phyloP scores from a whole-genome alignment of 139 green algal species.

The Asterochloris sp. region DNA sequence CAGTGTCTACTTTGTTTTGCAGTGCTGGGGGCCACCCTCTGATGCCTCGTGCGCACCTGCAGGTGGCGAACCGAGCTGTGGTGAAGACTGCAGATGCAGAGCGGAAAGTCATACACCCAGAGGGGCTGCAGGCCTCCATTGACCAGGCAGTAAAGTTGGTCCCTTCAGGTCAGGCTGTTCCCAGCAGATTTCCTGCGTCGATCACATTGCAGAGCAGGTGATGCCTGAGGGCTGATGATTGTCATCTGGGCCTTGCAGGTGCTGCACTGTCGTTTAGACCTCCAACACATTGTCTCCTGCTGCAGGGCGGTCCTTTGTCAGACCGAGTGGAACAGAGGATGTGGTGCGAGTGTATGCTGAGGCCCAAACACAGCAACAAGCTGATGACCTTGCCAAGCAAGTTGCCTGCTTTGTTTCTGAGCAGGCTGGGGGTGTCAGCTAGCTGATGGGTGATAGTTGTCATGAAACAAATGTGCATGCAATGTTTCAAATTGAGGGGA shows the following conservation, averaged over 20 bases:
- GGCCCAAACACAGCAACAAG: slow-evolving; percentile 60
- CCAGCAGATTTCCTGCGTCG: background rate
- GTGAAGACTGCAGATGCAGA: slow-evolving; percentile 72
- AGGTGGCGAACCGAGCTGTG: slow-evolving; percentile 66
- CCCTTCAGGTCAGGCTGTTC: slow-evolving; percentile 7
- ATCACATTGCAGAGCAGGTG: background rate
- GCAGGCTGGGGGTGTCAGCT: slow-evolving; percentile 41
- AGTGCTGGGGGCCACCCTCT: no score
- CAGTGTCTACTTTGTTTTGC: no score
- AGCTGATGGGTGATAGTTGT: no score
- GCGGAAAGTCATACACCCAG: slow-evolving; percentile 56
- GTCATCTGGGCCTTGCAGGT: background rate
- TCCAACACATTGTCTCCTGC: no score
- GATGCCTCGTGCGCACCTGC: slow-evolving; percentile 28
- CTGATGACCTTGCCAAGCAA: slow-evolving; percentile 67
- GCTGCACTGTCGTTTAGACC: background rate
- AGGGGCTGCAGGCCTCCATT: slow-evolving; percentile 68
- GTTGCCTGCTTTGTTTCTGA: slow-evolving; percentile 51
- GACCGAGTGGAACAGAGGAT: slow-evolving; percentile 95
- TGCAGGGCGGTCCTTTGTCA: slow-evolving; percentile 78
- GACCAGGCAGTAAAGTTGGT: slow-evolving; percentile 37
- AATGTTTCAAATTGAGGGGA: no score
- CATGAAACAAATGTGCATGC: no score
- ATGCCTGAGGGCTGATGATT: background rate
- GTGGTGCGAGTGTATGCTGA: slow-evolving; percentile 96